These are phyloP conservation scores for Fusarium longipes DNA, from an alignment of 2,329 filamentous ascomycete genomes.

Conservation along the genomic window DNA sequence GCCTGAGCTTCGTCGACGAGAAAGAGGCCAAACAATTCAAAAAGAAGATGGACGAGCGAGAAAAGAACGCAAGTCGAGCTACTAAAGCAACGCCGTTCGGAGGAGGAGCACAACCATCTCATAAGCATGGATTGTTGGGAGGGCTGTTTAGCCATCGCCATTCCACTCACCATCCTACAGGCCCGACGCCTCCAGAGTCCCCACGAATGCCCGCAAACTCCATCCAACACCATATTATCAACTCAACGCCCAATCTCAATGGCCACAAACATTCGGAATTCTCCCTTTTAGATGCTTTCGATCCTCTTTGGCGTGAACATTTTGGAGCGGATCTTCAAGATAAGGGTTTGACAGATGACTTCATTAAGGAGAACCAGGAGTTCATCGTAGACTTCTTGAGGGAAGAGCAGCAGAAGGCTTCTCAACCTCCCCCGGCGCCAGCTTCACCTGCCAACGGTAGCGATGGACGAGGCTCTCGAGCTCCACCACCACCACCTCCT, in stretches of 20 bases:
- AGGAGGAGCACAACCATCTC: conserved; percentile 56
- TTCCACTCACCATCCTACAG: conserved; percentile 65
- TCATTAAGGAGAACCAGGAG: conserved; percentile 75
- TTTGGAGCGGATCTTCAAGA: conserved; percentile 72
- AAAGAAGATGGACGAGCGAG: conserved; percentile 96
- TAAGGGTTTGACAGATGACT: conserved; percentile 73
- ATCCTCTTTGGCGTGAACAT: conserved; percentile 72
- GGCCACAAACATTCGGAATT: conserved; percentile 61
- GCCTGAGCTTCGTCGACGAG: conserved; percentile 92
- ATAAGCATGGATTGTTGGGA: conserved; percentile 64
- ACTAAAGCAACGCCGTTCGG: conserved; percentile 83
- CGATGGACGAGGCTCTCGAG: conserved; percentile 47
- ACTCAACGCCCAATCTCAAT: conserved; percentile 61
- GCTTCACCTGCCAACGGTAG: conserved; percentile 49
- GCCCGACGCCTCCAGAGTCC: conserved; percentile 68
- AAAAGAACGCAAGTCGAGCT: conserved; percentile 93
- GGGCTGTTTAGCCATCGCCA: conserved; percentile 72
- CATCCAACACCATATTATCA: conserved; percentile 52
- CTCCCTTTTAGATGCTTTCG: conserved; percentile 71
- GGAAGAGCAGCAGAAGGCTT: conserved; percentile 62
- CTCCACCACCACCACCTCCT: conserved; percentile 55
- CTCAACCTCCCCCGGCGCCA: conserved; percentile 45
- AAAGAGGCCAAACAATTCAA: conserved; percentile 97
- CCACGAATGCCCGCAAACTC: conserved; percentile 57
- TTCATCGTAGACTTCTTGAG: conserved; percentile 74